Evolutionary conservation across 2,329 filamentous ascomycete species (phyloP), one percentile per base, ranked within the genome.

Genomic region (Trichoderma sp.): DNA sequence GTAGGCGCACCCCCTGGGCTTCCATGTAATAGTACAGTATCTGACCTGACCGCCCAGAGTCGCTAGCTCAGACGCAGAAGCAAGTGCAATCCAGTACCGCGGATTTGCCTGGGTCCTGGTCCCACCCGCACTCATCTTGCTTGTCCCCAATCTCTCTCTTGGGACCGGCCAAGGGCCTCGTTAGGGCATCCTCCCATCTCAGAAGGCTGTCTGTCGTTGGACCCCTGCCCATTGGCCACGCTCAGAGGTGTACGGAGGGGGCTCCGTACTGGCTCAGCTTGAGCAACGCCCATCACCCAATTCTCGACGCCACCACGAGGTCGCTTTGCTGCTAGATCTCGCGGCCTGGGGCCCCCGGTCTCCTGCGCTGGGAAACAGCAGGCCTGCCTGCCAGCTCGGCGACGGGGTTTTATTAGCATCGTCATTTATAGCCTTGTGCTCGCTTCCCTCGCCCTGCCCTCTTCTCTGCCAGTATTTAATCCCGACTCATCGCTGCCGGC

Each of bases 301-400:
- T 73, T 72, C 49, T 49, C 56, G 74, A 73, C 76, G 76, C 77
- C 77, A 78, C 77, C 77, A 78, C 77, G 77, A 77, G 75, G 76
- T 76, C 76, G 73, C 73, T 73, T 76, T 75, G 4, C 26, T 26
- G 26, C 26, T 26, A 78, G 77, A 78, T 78, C 77, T 78, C 77
- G 78, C 54, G 63, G 68, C 69, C 68, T 64, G 68, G 66, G 63
- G 65, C 72, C 51, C 70, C 70, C 69, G 56, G 71, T 71, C 69
- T 32, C 24, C 60, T 60, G 51, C 69, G 21, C 58, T 51, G 24
- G 51, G 68, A 70, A 52, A 70, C 43, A 69, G 72, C 26, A 26
- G n/a, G n/a, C n/a, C n/a, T n/a, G 71, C 72, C 68, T 34, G 66
- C 46, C 63, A 60, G 67, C 65, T 64, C 59, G 67, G 49, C 61